phyloP scores from a whole-genome alignment of 2,329 filamentous ascomycete genomes.

The Penicillium sp. region DNA sequence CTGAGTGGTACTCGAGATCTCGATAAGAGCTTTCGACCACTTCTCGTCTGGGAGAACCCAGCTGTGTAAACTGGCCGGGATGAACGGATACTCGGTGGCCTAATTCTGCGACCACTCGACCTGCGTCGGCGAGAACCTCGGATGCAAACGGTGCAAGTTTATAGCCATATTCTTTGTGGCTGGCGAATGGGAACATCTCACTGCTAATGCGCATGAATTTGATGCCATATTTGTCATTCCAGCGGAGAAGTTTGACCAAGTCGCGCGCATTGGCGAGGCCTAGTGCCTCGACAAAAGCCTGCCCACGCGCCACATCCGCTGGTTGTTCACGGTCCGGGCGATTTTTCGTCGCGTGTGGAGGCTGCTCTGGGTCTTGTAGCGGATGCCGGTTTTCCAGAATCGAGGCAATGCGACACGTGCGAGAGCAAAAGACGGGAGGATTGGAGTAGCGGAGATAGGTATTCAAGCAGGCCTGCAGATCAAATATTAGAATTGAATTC shows the following conservation, averaged over 20 bases:
- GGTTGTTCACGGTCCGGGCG: slow-evolving; percentile 75
- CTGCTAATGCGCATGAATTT: slow-evolving; percentile 90
- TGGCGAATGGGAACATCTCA: slow-evolving; percentile 97
- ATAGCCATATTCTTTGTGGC: slow-evolving; percentile 85
- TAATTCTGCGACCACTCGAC: slow-evolving; percentile 73
- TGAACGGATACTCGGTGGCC: slow-evolving; percentile 88
- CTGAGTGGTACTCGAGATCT: slow-evolving; percentile 85
- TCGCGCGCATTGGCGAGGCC: slow-evolving; percentile 83
- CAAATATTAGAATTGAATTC: slow-evolving; percentile 5
- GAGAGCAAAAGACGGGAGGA: slow-evolving; percentile 84
- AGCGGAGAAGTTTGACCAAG: slow-evolving; percentile 80
- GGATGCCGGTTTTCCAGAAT: slow-evolving; percentile 89
- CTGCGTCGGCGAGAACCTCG: slow-evolving; percentile 74
- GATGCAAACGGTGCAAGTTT: slow-evolving; percentile 81
- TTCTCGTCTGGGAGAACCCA: slow-evolving; percentile 77
- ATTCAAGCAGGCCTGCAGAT: slow-evolving; percentile 75
- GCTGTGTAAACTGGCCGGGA: slow-evolving; percentile 89
- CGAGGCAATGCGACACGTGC: slow-evolving; percentile 87
- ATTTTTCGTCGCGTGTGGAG: slow-evolving; percentile 83
- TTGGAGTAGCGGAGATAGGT: slow-evolving; percentile 84
- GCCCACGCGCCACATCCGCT: slow-evolving; percentile 67
- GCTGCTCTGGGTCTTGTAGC: slow-evolving; percentile 71
- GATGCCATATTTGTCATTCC: slow-evolving; percentile 92
- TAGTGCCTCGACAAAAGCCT: slow-evolving; percentile 73
- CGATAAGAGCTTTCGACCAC: slow-evolving; percentile 78